Evolutionary conservation across 768 basidiomycete species (phyloP).

Genomic region (Suillus bovinus): DNA sequence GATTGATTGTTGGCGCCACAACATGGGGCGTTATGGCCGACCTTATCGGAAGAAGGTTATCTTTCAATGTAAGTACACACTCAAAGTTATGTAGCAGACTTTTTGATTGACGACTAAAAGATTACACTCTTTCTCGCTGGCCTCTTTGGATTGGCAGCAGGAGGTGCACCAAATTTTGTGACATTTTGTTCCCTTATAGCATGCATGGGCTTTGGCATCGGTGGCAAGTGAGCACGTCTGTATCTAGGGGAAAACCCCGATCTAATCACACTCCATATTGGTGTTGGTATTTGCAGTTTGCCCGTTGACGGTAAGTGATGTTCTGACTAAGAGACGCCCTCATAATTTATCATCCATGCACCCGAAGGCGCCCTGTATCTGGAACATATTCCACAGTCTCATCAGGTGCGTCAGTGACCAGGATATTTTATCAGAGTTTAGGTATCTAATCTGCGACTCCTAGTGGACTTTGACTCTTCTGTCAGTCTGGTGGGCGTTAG

Average conservation of each 20-base stretch:
- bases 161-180: slow-evolving; percentile 46
- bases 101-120: slow-evolving; percentile 14
- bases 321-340: not conserved
- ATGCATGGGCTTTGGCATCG: slow-evolving; percentile 50
- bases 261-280: slow-evolving; percentile 14
- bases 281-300: slow-evolving; percentile 28
- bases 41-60: slow-evolving; percentile 46
- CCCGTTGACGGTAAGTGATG: slow-evolving; percentile 45
- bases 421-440: slow-evolving; percentile 4
- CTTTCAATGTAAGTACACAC: slow-evolving; percentile 37
- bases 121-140: slow-evolving; percentile 39
- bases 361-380: slow-evolving; percentile 44
- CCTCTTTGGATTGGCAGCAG: slow-evolving; percentile 52
- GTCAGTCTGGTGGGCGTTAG: slow-evolving; percentile 54
- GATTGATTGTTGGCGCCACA: slow-evolving; percentile 49
- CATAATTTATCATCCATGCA: slow-evolving; percentile 21
- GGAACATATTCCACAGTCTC: slow-evolving; percentile 43
- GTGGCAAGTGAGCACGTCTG: slow-evolving; percentile 46
- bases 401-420: slow-evolving; percentile 30
- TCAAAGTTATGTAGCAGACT: not conserved
- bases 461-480: slow-evolving; percentile 58
- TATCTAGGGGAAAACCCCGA: slow-evolving; percentile 17
- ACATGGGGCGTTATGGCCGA: slow-evolving; percentile 52
- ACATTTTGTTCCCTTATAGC: slow-evolving; percentile 46
- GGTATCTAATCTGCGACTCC: not conserved